A percentile compares a stretch with the other conserved stretches of the same genome.
Evolutionary conservation across 768 basidiomycete species (phyloP).

Genomic region (Agrocybe praecox): DNA sequence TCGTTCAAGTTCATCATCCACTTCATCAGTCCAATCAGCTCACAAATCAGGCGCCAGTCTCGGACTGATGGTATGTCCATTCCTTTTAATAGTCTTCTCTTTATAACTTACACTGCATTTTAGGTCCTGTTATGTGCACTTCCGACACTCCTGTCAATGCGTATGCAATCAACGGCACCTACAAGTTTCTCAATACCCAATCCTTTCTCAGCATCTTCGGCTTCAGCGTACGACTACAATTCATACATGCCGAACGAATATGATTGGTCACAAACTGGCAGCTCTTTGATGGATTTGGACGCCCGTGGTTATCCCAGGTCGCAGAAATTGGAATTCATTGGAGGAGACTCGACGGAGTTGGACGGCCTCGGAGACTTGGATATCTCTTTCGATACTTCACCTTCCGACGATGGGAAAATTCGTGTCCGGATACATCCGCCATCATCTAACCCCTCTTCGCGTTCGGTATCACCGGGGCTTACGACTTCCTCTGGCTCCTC

Average conservation of each 20-base stretch:
- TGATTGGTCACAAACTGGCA: slow-evolving; percentile 51
- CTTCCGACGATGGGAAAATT: slow-evolving; percentile 69
- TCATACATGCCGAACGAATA: slow-evolving; percentile 52
- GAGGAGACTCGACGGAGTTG: slow-evolving; percentile 48
- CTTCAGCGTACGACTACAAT: slow-evolving; percentile 50
- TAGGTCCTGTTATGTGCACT: slow-evolving; percentile 80
- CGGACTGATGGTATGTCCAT: slow-evolving; percentile 65
- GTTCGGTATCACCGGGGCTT: slow-evolving; percentile 25
- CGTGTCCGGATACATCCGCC: slow-evolving; percentile 70
- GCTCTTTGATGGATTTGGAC: slow-evolving; percentile 51
- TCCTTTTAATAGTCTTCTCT: slow-evolving; percentile 13
- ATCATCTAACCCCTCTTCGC: slow-evolving; percentile 46
- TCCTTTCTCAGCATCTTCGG: slow-evolving; percentile 41
- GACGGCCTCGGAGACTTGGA: slow-evolving; percentile 59
- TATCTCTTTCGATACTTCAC: slow-evolving; percentile 72
- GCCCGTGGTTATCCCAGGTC: slow-evolving; percentile 33
- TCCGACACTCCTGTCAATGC: slow-evolving; percentile 72
- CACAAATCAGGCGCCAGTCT: slow-evolving; percentile 67
- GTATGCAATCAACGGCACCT: slow-evolving; percentile 55
- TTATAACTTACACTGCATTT: slow-evolving; percentile 4
- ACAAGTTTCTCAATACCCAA: slow-evolving; percentile 59
- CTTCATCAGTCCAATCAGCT: slow-evolving; percentile 40
- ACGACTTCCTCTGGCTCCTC: slow-evolving; percentile 15
- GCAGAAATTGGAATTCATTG: slow-evolving; percentile 61
- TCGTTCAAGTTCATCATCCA: slow-evolving; percentile 18